Percentiles rank a stretch among this genome's conserved stretches.
Evolutionary conservation across 2,329 filamentous ascomycete genomes (phyloP).

Genomic region (Chaetomiaceae sp.): DNA sequence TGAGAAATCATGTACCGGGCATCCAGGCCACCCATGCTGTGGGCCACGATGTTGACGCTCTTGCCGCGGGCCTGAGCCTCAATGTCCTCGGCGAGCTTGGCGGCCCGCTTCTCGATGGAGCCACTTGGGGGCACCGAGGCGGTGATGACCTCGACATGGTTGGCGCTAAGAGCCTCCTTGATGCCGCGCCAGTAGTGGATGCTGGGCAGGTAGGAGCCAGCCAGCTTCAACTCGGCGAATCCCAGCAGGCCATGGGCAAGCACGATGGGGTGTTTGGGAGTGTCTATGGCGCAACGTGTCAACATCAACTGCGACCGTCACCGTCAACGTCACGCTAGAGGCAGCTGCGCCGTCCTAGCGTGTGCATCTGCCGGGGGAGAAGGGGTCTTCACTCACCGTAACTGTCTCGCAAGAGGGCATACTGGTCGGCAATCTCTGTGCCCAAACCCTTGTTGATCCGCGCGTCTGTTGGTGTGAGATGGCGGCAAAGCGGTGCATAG

Average conservation of each 20-base stretch:
- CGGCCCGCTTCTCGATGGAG: conserved; percentile 55
- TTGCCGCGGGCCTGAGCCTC: conserved; percentile 38
- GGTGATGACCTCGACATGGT: conserved; percentile 51
- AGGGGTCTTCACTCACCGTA: conserved; percentile 22
- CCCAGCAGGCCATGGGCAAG: conserved; percentile 61
- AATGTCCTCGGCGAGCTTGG: conserved; percentile 50
- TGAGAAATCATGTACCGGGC: conserved; percentile 59
- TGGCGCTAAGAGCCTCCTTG: conserved; percentile 47
- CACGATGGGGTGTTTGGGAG: conserved; percentile 56
- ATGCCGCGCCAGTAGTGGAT: conserved; percentile 63
- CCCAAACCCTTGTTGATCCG: conserved; percentile 19
- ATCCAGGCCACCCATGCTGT: conserved; percentile 63
- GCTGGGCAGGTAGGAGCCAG: conserved; percentile 43
- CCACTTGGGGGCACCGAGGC: conserved; percentile 56
- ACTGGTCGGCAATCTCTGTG: conserved; percentile 22
- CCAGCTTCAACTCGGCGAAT: conserved; percentile 52
- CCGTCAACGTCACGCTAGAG: no score
- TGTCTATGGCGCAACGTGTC: conserved; percentile 32
- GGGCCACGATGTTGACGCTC: conserved; percentile 70
- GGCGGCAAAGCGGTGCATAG: conserved; percentile 12
- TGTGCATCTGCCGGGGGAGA: no score
- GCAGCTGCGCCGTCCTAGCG: no score
- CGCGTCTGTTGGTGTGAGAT: conserved; percentile 15
- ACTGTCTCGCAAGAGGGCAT: conserved; percentile 19
- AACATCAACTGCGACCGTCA: no score